A percentile compares a stretch with the other conserved stretches of the same genome.
Evolutionary conservation across 106 monocot genomes (phyloP).

Genomic region (Dendrobium huoshanense): DNA sequence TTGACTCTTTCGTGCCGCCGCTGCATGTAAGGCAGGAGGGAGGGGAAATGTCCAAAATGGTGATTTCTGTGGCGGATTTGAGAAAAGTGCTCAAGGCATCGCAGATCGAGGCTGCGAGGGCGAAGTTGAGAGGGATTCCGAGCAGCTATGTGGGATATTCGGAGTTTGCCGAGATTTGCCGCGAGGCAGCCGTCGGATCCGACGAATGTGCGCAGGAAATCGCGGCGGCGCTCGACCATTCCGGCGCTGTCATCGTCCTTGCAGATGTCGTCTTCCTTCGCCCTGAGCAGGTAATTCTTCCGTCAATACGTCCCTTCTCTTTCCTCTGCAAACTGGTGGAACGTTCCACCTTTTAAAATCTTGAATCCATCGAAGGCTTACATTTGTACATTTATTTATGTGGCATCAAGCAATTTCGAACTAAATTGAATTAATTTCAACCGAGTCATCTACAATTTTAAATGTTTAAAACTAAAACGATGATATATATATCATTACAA

Average conservation of each 20-base stretch:
- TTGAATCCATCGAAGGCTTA: too few relatives aligned
- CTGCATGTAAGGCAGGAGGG: background rate
- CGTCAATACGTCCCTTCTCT: background rate
- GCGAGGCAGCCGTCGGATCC: slow-evolving; percentile 25
- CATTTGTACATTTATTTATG: too few relatives aligned
- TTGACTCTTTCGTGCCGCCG: background rate
- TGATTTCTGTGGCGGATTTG: slow-evolving; percentile 37
- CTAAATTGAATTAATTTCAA: background rate
- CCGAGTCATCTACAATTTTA: background rate
- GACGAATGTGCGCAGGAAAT: slow-evolving; percentile 22
- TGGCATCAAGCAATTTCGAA: too few relatives aligned
- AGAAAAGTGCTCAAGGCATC: slow-evolving; percentile 48
- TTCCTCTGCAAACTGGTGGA: too few relatives aligned
- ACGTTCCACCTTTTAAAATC: too few relatives aligned
- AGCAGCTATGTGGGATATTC: slow-evolving; percentile 32
- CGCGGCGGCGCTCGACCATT: slow-evolving; percentile 42
- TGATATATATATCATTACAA: background rate
- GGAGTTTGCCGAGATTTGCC: slow-evolving; percentile 51
- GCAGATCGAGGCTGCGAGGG: slow-evolving; percentile 42
- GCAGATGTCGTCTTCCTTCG: slow-evolving; percentile 49
- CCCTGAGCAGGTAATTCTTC: slow-evolving; percentile 41
- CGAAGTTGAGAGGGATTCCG: slow-evolving; percentile 28
- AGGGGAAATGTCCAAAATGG: background rate
- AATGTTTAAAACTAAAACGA: background rate
- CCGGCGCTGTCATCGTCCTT: slow-evolving; percentile 52